Base-by-base conservation (phyloP, 2,329 filamentous ascomycete species). In the Alternaria panax region DNA sequence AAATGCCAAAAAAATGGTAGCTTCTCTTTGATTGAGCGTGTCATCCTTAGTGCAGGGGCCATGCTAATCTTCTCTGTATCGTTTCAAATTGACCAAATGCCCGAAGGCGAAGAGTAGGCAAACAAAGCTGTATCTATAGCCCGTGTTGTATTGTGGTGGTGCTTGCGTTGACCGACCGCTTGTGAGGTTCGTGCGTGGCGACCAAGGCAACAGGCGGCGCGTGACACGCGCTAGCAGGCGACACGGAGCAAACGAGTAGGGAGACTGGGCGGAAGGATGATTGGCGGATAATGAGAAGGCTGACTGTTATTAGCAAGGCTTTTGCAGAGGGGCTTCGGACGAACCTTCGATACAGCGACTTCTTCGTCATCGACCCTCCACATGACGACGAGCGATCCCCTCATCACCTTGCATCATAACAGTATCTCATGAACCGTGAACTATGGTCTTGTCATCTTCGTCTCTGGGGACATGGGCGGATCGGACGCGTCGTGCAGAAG, bases 21-120 rank as follows among this genome's bases (percentile, higher is more conserved):
- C 72, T 73, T 73, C 69, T 75, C 70, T 74, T 74, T 75, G 67
- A 72, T 71, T 67, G 60, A 64, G 74, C 72, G 72, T 93, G 90
- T 93, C 91, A 94, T 93, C 91, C 91, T 94, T 94, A 93, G 91
- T 88, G 86, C 86, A 88, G 86, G 86, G 80, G 80, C 81, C 80
- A 84, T 84, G 73, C 73, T 76, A 76, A 76, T 75, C 72, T 75
- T 76, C 73, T 75, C 73, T 75, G 71, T 75, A 75, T 75, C 59
- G 66, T 70, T 71, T 71, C 64, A 68, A 68, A 68, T 64, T 71
- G 66, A 70, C 60, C 63, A 64, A 53, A 59, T 59, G 63, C 41
- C 63, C 63, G 63, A 61, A 65, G 63, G 41, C 63, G 41, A 59
- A 51, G 18, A 3, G 2, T 12, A 5, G 18, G 7, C 3, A 18